Conservation (phyloP, 2,329 filamentous ascomycete genomes). For the Tolypocladium guangdongense region DNA sequence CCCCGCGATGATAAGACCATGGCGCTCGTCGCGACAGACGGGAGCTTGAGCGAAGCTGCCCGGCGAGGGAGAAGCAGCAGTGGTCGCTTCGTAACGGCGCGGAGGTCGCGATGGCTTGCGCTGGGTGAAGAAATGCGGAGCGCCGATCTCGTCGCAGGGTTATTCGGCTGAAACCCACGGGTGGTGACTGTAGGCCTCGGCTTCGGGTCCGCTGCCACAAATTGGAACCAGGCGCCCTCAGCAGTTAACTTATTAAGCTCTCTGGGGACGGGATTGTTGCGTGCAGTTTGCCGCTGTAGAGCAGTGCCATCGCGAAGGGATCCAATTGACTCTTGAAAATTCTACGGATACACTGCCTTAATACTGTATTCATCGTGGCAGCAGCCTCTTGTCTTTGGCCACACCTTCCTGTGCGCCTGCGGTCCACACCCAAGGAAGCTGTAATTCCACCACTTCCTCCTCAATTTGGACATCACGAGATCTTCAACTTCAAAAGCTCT, state of each 20-base stretch:
- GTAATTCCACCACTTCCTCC: neutral
- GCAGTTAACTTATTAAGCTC: too few species aligned
- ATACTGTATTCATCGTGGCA: too few species aligned
- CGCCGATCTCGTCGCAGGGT: neutral
- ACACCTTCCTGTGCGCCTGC: neutral
- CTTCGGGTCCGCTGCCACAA: neutral
- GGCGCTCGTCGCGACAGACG: neutral
- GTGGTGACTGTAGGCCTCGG: neutral
- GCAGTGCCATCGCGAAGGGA: neutral
- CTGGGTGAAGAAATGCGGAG: neutral
- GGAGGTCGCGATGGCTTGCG: neutral
- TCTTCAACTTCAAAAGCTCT: too few species aligned
- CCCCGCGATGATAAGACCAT: neutral
- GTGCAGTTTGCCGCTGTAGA: too few species aligned
- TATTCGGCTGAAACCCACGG: neutral
- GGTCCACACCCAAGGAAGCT: neutral
- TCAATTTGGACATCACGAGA: too few species aligned
- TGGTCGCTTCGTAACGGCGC: neutral
- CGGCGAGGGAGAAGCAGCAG: neutral
- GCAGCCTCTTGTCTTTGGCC: neutral
- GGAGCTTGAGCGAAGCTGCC: neutral
- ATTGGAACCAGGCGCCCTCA: neutral
- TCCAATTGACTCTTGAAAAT: neutral
- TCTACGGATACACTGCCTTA: too few species aligned
- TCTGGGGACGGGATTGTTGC: too few species aligned